These are phyloP conservation scores for Hypoxylon intermedium DNA, from an alignment of 495 filamentous ascomycete genomes.

Conservation along the genomic window DNA sequence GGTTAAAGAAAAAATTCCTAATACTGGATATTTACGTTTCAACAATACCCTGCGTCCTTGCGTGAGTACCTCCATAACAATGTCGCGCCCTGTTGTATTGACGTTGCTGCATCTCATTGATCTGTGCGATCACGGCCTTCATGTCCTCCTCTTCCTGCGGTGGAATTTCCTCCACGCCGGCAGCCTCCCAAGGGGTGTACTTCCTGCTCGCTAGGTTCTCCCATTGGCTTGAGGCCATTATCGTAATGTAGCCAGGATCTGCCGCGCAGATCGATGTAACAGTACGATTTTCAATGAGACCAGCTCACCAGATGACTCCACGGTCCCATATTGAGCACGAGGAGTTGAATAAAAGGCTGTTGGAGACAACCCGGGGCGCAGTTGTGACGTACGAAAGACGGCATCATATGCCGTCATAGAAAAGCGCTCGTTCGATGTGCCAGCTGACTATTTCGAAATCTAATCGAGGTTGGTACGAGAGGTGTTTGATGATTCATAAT, in stretches of 20 bases:
- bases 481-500: constrained; percentile 1
- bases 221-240: constrained; percentile 11
- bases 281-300: not conserved
- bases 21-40: too few relatives aligned
- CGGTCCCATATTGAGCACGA: not conserved
- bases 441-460: not conserved
- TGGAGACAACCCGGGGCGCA: not conserved
- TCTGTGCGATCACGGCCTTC: constrained; percentile 53
- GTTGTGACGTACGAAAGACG: constrained; percentile 14
- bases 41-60: constrained; percentile 43
- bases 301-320: not conserved
- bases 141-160: constrained; percentile 54
- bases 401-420: constrained; percentile 17
- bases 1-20: too few relatives aligned
- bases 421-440: not conserved
- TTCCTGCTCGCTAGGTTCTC: constrained; percentile 31
- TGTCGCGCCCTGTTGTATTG: constrained; percentile 56
- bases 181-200: constrained; percentile 52
- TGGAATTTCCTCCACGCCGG: constrained; percentile 53
- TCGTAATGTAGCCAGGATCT: not conserved
- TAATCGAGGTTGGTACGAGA: not conserved
- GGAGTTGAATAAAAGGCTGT: not conserved
- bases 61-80: constrained; percentile 50
- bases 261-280: not conserved
- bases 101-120: constrained; percentile 56